Evolutionary conservation across 1,284 basidiomycete genomes (phyloP), one percentile per base, ranked within the genome.

Genomic region (Cystobasidium sp.): DNA sequence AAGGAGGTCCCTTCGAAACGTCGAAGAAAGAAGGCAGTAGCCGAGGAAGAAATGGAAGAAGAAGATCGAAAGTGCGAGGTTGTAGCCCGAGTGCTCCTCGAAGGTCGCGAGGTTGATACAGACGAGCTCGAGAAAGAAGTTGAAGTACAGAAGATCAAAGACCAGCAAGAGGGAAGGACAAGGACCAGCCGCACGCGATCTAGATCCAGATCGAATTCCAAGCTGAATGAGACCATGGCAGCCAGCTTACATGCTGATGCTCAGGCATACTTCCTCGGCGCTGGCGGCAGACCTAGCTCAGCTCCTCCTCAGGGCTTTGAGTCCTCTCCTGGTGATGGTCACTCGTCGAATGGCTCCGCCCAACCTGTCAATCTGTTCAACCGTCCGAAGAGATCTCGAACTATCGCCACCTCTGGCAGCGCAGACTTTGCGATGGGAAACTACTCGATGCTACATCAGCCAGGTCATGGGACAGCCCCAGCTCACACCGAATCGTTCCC

Each of bases 81-180:
- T 80, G 67, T 78, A 74, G 51, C 77, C 77, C 61, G 80, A 78
- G 51, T 81, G 78, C 63, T 82, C 79, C 75, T 82, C 20, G 76
- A 74, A 62, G 74, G 76, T 14, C 44, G 59, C 2, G 74, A 69
- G 44, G 69, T 77, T 10, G 53, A 61, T 43, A 46, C 53, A 6
- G 65, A 66, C 12, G 47, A 67, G 44, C 49, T 73, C 14, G 74
- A 75, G 59, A 47, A 63, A 44, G 73, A 71, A 68, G 68, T 71
- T 3, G 68, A 71, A 52, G 67, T 47, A 22, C 73, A 74, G 43
- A 65, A 51, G 37, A 43, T 62, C 20, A 72, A 68, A 53, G 75
- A 75, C 39, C 39, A 71, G 47, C n/a, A 41, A 8, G 75, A 75
- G 44, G 75, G 75, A 12, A 69, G 75, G 44, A 22, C 66, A 16